A percentile compares a stretch with the other conserved stretches of the same genome.
phyloP scores from a whole-genome alignment of 495 filamentous ascomycete species.

The Cetradonia linearis region DNA sequence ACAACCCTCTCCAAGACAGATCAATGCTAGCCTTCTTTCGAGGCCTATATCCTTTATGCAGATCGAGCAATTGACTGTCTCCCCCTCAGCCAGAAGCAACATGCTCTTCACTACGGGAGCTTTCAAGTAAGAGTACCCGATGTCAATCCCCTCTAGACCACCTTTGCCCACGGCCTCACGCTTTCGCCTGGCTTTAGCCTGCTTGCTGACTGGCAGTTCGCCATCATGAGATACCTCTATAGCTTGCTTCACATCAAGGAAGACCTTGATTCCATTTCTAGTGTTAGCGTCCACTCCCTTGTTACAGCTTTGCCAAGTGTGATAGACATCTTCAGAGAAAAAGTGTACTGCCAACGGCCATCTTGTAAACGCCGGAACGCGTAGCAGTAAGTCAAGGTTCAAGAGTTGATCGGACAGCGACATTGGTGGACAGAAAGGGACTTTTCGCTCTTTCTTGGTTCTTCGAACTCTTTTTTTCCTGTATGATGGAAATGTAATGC shows the following conservation, averaged over 20 bases:
- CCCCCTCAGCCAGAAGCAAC: slow-evolving; percentile 50
- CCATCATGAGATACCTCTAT: slow-evolving; percentile 4
- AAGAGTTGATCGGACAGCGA: slow-evolving; percentile 54
- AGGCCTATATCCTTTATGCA: slow-evolving; percentile 45
- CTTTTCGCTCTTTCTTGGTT: slow-evolving; percentile 20
- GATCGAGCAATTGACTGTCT: slow-evolving; percentile 49
- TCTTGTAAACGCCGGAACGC: slow-evolving; percentile 60
- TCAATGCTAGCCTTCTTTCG: slow-evolving; percentile 45
- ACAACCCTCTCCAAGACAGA: slow-evolving; percentile 61
- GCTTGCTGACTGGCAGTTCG: slow-evolving; percentile 16
- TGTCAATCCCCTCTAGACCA: slow-evolving; percentile 36
- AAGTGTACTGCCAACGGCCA: slow-evolving; percentile 83
- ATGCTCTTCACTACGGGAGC: slow-evolving; percentile 61
- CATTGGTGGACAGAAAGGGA: slow-evolving; percentile 42
- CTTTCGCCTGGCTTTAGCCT: slow-evolving; percentile 15
- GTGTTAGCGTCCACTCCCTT: slow-evolving; percentile 39
- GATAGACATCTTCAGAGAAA: slow-evolving; percentile 58
- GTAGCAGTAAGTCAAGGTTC: slow-evolving; percentile 68
- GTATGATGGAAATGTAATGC: slow-evolving; percentile 33
- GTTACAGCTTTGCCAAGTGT: slow-evolving; percentile 55
- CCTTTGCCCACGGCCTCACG: slow-evolving; percentile 1
- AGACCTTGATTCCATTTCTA: slow-evolving; percentile 41
- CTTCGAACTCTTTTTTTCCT: slow-evolving; percentile 26
- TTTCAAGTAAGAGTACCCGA: slow-evolving; percentile 56
- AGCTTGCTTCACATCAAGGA: slow-evolving; percentile 41